phyloP scores from a whole-genome alignment of 108 stramenopile species.

The Nannochloropsis granulata region DNA sequence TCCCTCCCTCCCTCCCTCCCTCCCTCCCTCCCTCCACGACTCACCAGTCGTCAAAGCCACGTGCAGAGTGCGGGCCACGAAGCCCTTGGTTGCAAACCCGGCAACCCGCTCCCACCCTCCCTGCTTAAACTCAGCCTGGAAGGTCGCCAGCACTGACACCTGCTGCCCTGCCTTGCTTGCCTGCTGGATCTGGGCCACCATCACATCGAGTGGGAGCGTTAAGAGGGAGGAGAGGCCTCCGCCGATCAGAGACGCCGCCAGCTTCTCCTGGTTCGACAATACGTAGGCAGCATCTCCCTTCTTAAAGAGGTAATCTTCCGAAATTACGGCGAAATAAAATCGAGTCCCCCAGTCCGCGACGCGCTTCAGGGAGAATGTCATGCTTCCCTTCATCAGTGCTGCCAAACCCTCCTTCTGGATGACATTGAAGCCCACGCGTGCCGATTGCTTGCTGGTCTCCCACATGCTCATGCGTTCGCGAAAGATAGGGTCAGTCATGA shows the following conservation, averaged over 20 bases:
- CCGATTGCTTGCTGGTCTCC: conserved; percentile 17
- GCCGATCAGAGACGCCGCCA: conserved; percentile 34
- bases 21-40: neutral
- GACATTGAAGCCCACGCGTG: conserved; percentile 36
- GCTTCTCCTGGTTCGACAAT: conserved; percentile 11
- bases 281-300: neutral
- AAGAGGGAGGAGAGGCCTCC: conserved; percentile 30
- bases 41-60: conserved; percentile 14
- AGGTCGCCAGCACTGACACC: conserved; percentile 3
- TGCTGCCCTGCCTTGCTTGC: conserved; percentile 43
- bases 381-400: conserved; percentile 47
- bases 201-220: conserved; percentile 47
- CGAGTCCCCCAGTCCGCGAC: conserved; percentile 49
- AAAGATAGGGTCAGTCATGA: conserved; percentile 52
- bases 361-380: conserved; percentile 46
- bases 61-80: conserved; percentile 2
- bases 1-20: too few relatives aligned
- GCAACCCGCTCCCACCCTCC: neutral
- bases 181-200: conserved; percentile 47
- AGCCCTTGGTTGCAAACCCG: conserved; percentile 8
- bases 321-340: conserved; percentile 40
- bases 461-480: conserved; percentile 6
- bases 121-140: neutral
- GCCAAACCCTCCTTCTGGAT: conserved; percentile 34
- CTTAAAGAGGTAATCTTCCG: conserved; percentile 11